These are phyloP conservation scores for Xylariomycetidae sp. DNA, from an alignment of 2,329 filamentous ascomycete genomes.

Conservation along the genomic window DNA sequence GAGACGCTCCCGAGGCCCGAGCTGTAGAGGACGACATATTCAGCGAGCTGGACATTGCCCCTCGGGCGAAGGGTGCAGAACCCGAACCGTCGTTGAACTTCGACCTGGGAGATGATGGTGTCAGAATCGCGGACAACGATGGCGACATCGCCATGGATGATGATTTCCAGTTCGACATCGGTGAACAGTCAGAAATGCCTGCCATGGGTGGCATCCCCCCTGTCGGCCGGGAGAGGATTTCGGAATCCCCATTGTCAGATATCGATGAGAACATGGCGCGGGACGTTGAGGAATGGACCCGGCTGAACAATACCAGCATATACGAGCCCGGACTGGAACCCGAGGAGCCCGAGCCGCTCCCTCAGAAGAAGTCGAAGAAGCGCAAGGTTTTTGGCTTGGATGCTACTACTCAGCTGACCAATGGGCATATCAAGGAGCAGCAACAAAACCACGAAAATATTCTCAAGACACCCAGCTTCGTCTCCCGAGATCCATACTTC, in stretches of 20 bases:
- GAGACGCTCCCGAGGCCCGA: constrained; percentile 70
- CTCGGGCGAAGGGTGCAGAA: constrained; percentile 52
- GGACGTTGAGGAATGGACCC: constrained; percentile 56
- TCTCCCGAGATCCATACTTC: constrained; percentile 82
- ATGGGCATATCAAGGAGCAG: constrained; percentile 75
- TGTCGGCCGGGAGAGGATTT: constrained; percentile 56
- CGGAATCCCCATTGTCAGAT: constrained; percentile 66
- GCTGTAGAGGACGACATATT: constrained; percentile 67
- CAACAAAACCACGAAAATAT: constrained; percentile 85
- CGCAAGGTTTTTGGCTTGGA: constrained; percentile 82
- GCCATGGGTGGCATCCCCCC: constrained; percentile 41
- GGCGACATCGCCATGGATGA: constrained; percentile 59
- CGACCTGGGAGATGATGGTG: constrained; percentile 48
- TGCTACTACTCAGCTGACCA: constrained; percentile 70
- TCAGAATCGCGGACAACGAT: constrained; percentile 60
- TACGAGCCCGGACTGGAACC: constrained; percentile 58
- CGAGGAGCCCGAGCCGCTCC: constrained; percentile 58
- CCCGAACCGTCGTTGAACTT: constrained; percentile 52
- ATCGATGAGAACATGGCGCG: constrained; percentile 60
- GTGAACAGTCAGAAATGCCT: constrained; percentile 54
- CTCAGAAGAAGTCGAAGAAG: constrained; percentile 72
- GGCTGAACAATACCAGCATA: constrained; percentile 51
- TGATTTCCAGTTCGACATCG: constrained; percentile 62
- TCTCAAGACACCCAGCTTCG: constrained; percentile 73
- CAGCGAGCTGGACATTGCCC: constrained; percentile 56